Evolutionary conservation across 495 filamentous ascomycete species (phyloP).

Genomic region (Pyrenopolyporus hunteri): DNA sequence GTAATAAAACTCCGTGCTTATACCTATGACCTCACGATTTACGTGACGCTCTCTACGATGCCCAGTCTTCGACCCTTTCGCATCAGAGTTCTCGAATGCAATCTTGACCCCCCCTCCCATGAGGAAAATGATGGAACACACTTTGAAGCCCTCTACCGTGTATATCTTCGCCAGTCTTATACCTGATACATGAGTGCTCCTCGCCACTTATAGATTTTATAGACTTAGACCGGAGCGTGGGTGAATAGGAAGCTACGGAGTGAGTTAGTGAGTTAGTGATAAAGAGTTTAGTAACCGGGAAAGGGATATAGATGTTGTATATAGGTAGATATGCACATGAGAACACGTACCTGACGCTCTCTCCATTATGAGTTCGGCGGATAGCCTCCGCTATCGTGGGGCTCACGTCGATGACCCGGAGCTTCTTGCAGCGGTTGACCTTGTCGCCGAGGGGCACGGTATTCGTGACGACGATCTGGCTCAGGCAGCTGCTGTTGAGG

Average conservation of each 20-base stretch:
- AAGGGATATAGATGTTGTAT: not conserved
- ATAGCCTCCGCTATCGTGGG: conserved; percentile 76
- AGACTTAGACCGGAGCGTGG: conserved; percentile 81
- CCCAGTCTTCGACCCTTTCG: conserved; percentile 3
- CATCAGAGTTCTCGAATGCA: conserved; percentile 23
- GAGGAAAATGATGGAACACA: conserved; percentile 1
- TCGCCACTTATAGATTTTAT: conserved; percentile 39
- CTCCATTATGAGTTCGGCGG: conserved; percentile 93
- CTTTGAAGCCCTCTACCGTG: not conserved
- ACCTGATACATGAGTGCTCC: not conserved
- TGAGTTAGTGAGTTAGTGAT: conserved; percentile 15
- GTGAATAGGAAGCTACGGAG: conserved; percentile 77
- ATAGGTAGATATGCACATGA: not conserved
- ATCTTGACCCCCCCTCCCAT: conserved; percentile 11
- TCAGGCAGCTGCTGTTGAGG: conserved; percentile 80
- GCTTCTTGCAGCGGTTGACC: conserved; percentile 68
- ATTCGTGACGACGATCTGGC: conserved; percentile 89
- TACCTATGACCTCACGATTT: conserved; percentile 24
- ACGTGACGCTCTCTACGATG: conserved; percentile 29
- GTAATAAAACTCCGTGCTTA: conserved; percentile 30
- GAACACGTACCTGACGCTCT: conserved; percentile 44
- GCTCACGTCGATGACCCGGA: conserved; percentile 92
- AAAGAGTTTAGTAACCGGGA: not conserved
- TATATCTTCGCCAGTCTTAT: not conserved
- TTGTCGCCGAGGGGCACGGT: conserved; percentile 92